Conservation (phyloP, 768 basidiomycete species). For the Podaxis pistillaris region DNA sequence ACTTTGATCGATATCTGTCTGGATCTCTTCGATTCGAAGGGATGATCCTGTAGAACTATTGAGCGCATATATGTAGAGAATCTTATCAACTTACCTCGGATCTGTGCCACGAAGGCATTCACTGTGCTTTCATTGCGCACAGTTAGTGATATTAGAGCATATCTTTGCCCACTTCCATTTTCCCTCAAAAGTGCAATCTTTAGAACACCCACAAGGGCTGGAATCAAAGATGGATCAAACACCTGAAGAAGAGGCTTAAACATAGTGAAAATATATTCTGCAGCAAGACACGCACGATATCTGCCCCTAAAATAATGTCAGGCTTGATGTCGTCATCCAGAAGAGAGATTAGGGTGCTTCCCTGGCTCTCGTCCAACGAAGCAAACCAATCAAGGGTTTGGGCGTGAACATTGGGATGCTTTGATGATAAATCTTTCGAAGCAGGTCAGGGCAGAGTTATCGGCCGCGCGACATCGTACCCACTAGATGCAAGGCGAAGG, state of each 20-base stretch:
- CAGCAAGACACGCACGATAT: conserved; percentile 40
- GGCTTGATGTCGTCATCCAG: conserved; percentile 43
- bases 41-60: conserved; percentile 12
- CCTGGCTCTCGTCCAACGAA: conserved; percentile 37
- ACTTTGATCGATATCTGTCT: conserved; percentile 13
- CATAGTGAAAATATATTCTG: not conserved
- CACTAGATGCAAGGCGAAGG: conserved; percentile 65
- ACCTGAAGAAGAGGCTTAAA: conserved; percentile 39
- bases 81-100: conserved; percentile 26
- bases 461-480: conserved; percentile 34
- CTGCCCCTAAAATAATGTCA: conserved; percentile 70
- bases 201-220: conserved; percentile 52
- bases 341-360: conserved; percentile 25
- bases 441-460: conserved; percentile 16
- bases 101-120: conserved; percentile 38
- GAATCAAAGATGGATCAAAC: conserved; percentile 63
- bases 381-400: conserved; percentile 65
- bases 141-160: conserved; percentile 51
- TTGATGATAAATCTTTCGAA: conserved; percentile 52
- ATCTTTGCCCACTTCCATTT: conserved; percentile 12
- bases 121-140: conserved; percentile 58
- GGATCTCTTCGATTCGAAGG: conserved; percentile 17
- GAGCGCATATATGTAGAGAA: not conserved
- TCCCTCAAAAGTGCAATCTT: conserved; percentile 37
- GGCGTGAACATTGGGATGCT: conserved; percentile 44